Evolutionary conservation across 768 basidiomycete genomes (phyloP).

Genomic region (Tricholoma hemisulphureum): DNA sequence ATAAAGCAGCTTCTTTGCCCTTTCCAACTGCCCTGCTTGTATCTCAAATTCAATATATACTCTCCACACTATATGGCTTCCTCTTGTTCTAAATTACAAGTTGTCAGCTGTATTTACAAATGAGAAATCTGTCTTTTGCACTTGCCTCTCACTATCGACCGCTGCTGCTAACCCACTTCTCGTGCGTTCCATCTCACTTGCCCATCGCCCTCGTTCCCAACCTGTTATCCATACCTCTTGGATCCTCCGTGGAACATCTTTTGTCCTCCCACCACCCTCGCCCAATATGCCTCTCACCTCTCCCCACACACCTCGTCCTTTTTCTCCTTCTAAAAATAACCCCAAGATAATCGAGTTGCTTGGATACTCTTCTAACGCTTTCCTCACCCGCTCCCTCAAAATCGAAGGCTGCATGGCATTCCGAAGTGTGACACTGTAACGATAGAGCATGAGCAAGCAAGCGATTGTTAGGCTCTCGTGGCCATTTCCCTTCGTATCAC

Average conservation of each 20-base stretch:
- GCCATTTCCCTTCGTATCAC: conserved; percentile 19
- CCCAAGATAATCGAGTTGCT: conserved; percentile 72
- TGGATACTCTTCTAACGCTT: conserved; percentile 58
- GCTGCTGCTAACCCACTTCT: conserved; percentile 61
- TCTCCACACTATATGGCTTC: conserved; percentile 69
- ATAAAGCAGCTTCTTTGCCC: conserved; percentile 72
- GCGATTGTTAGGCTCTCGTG: conserved; percentile 61
- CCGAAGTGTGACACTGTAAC: conserved; percentile 52
- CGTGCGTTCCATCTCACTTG: conserved; percentile 66
- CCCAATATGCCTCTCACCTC: conserved; percentile 58
- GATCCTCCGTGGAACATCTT: conserved; percentile 56
- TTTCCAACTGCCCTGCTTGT: conserved; percentile 50
- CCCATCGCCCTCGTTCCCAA: conserved; percentile 78
- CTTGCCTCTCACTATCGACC: conserved; percentile 66
- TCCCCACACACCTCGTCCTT: conserved; percentile 78
- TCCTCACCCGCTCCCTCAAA: conserved; percentile 55
- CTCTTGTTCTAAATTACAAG: conserved; percentile 50
- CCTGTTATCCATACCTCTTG: conserved; percentile 76
- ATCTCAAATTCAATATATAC: conserved; percentile 79
- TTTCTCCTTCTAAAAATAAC: conserved; percentile 74
- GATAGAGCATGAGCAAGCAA: conserved; percentile 59
- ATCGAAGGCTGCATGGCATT: conserved; percentile 56
- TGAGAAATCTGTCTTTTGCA: background rate
- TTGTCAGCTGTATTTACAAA: background rate
- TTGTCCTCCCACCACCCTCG: conserved; percentile 45